Evolutionary conservation across 345 rosid species (phyloP), one percentile per base, ranked within the genome.

Genomic region (Gossypium mustelinum): DNA sequence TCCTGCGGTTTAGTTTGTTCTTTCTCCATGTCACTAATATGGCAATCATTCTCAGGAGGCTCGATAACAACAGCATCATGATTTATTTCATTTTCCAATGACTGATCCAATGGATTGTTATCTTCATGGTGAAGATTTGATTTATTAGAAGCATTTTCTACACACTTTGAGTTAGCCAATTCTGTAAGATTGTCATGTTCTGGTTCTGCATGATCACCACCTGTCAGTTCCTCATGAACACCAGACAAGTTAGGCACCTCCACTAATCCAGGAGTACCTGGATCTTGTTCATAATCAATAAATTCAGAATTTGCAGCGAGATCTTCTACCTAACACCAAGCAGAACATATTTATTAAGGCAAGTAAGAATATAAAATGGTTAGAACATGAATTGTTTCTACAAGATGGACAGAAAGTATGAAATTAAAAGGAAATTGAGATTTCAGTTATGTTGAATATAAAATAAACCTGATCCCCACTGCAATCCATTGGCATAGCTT

Each of bases 181-280:
- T 80, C 87, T 25, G 77, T 71, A 24, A 75, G 74, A 84, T 77
- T 83, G 62, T 69, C 82, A 80, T 85, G 86, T 72, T 87, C 98
- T 74, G 81, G 79, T 72, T 89, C 97, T 81, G 85, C 39, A 72
- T 86, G 94, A 82, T 89, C 97, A 82, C 87, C 94, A 57, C 82
- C 82, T 52, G 81, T 87, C 77, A 86, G 84, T 55, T 84, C 85
- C 76, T 90, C 89, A 81, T 94, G 85, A 77, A 83, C 86, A 81
- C 80, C 84, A 56, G 90, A 85, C 78, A 81, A 72, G 76, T 92
- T 88, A 76, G 92, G 87, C 84, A 85, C 96, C 84, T 89, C 88
- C 70, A 86, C 85, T 79, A 93, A 81, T 76, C 94, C 96, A 78
- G 99, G 98, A 75, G 99, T 93, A 69, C 88, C 84, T 64, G 97